phyloP scores from a whole-genome alignment of 768 basidiomycete genomes.

The Lactarius pseudohatsudake region DNA sequence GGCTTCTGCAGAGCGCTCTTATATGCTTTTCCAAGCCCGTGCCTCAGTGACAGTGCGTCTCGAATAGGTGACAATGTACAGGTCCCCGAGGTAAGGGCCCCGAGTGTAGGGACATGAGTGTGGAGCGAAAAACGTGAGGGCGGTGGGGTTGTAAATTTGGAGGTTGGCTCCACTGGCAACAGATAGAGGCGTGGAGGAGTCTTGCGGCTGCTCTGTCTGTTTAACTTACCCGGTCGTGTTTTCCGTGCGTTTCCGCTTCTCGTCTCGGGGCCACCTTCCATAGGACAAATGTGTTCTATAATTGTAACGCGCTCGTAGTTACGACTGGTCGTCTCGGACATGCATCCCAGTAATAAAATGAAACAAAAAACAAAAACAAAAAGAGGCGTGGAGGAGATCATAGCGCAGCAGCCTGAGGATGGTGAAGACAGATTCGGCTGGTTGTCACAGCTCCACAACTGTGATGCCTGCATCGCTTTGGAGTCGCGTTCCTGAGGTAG shows the following conservation, averaged over 20 bases:
- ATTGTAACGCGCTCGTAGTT: too few species aligned
- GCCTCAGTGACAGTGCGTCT: not conserved
- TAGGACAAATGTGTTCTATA: too few species aligned
- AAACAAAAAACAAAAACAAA: too few species aligned
- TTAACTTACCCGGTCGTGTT: too few species aligned
- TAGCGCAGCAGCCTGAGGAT: not conserved
- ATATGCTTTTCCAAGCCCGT: not conserved
- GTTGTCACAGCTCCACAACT: conserved; percentile 8
- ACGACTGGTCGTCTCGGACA: too few species aligned
- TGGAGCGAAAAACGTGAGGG: not conserved
- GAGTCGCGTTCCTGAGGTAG: not conserved
- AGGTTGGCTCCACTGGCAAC: not conserved
- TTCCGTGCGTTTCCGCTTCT: too few species aligned
- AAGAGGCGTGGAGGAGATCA: too few species aligned
- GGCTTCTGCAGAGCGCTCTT: not conserved
- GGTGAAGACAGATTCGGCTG: not conserved
- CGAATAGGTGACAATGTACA: not conserved
- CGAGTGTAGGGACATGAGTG: not conserved
- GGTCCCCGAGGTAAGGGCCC: not conserved
- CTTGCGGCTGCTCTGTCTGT: too few species aligned
- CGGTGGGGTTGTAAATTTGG: not conserved
- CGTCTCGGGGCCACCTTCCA: too few species aligned
- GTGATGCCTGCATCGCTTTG: not conserved
- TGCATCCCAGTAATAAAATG: too few species aligned
- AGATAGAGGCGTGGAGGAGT: not conserved